Evolutionary conservation across 352 stramenopile species (phyloP).

Genomic region (Pythium periplocum): DNA sequence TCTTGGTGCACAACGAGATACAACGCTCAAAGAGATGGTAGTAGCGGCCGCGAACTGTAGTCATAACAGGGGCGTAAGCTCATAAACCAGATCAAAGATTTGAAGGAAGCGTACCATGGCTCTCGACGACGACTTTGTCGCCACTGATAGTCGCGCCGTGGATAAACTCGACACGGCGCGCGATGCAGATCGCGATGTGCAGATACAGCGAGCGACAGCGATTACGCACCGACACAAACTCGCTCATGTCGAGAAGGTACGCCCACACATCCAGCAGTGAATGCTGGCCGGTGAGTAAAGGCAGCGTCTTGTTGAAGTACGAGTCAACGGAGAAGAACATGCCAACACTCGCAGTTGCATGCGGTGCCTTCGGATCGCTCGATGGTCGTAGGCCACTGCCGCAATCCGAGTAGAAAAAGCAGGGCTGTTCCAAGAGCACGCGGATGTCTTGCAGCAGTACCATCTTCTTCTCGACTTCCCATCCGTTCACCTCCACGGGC

Average conservation of each 20-base stretch:
- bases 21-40: constrained; percentile 52
- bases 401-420: constrained; percentile 78
- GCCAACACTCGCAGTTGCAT: constrained; percentile 15
- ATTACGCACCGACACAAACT: constrained; percentile 69
- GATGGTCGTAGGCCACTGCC: constrained; percentile 14
- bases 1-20: constrained; percentile 49
- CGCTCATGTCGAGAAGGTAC: constrained; percentile 81
- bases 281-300: constrained; percentile 56
- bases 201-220: constrained; percentile 66
- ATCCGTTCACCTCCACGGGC: constrained; percentile 56
- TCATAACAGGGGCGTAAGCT: constrained; percentile 2
- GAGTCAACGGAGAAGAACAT: constrained; percentile 34
- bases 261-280: constrained; percentile 74
- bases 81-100: neutral
- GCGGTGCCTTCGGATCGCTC: constrained; percentile 7
- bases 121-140: constrained; percentile 42
- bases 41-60: constrained; percentile 53
- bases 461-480: constrained; percentile 82
- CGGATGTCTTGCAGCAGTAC: constrained; percentile 50
- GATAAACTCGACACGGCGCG: constrained; percentile 75
- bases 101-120: constrained; percentile 19
- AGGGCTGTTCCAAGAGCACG: constrained; percentile 53
- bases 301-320: constrained; percentile 75
- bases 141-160: constrained; percentile 53
- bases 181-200: constrained; percentile 64